Percentiles rank a stretch among this genome's conserved stretches.
Conservation (phyloP, 2,329 filamentous ascomycete species). For the Apiospora pterosperma region DNA sequence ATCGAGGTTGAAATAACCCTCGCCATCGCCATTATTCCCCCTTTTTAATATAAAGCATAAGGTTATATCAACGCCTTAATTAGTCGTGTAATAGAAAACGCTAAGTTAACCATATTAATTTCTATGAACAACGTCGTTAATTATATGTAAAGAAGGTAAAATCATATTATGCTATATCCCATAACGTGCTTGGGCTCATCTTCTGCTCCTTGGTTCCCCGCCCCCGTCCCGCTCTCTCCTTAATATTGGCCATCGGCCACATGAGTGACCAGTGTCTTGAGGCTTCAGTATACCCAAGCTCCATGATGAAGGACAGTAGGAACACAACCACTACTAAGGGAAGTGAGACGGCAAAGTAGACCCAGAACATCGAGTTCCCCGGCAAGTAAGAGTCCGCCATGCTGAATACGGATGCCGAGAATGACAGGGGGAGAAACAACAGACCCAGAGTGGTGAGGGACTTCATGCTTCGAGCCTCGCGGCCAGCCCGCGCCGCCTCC, state of each 20-base stretch:
- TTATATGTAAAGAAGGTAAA: no score
- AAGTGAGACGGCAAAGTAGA: constrained; percentile 16
- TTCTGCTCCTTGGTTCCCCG: no score
- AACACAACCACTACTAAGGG: constrained; percentile 17
- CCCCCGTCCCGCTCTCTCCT: no score
- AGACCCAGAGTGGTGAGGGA: constrained; percentile 20
- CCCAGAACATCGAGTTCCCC: constrained; percentile 15
- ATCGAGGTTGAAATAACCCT: not conserved
- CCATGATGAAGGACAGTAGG: constrained; percentile 15
- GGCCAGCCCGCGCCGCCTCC: constrained; percentile 20
- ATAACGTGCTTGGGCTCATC: no score
- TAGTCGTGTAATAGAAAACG: not conserved
- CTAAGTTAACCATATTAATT: accelerated
- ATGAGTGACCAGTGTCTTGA: no score
- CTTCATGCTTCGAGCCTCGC: constrained; percentile 21
- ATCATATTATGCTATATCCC: no score
- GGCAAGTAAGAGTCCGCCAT: constrained; percentile 18
- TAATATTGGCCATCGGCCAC: no score
- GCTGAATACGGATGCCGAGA: constrained; percentile 17
- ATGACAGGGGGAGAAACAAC: constrained; percentile 21
- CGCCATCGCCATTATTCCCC: not conserved
- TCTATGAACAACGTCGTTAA: not conserved
- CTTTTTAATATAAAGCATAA: not conserved
- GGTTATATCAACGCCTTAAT: not conserved
- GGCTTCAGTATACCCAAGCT: constrained; percentile 20